Conservation (phyloP, 345 rosid species). For the Nasturtium officinale region DNA sequence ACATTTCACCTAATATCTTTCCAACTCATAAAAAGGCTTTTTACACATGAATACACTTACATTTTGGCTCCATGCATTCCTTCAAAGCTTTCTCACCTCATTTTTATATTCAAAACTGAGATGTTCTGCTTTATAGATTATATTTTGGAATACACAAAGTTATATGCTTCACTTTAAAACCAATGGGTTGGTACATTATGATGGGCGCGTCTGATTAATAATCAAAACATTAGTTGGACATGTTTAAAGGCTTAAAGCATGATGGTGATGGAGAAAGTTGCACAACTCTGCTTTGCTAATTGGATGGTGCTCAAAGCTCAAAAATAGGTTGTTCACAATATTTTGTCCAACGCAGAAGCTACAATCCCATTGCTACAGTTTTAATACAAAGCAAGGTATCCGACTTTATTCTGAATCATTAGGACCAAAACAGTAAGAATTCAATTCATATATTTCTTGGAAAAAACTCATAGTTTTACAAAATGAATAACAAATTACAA, state of each 20-base stretch:
- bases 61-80: conserved; percentile 36
- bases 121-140: conserved; percentile 7
- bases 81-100: conserved; percentile 36
- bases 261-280: conserved; percentile 18
- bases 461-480: conserved; percentile 22
- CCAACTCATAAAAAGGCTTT: conserved; percentile 18
- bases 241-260: conserved; percentile 36
- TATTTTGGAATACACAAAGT: conserved; percentile 29
- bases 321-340: conserved; percentile 8
- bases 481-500: conserved; percentile 40
- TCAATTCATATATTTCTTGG: conserved; percentile 15
- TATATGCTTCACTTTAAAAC: conserved; percentile 39
- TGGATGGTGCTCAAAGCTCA: conserved; percentile 39
- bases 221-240: conserved; percentile 19
- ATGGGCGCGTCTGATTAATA: conserved; percentile 30
- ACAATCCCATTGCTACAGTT: conserved; percentile 39
- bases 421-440: conserved; percentile 22
- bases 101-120: conserved; percentile 20
- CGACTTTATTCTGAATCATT: conserved; percentile 13
- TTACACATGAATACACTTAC: conserved; percentile 34
- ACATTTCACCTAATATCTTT: conserved; percentile 25
- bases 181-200: conserved; percentile 40
- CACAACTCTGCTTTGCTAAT: conserved; percentile 27
- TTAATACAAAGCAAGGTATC: conserved; percentile 36
- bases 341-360: conserved; percentile 29